phyloP scores from a whole-genome alignment of 2,329 filamentous ascomycete genomes.

The Dactylellina leptospora region DNA sequence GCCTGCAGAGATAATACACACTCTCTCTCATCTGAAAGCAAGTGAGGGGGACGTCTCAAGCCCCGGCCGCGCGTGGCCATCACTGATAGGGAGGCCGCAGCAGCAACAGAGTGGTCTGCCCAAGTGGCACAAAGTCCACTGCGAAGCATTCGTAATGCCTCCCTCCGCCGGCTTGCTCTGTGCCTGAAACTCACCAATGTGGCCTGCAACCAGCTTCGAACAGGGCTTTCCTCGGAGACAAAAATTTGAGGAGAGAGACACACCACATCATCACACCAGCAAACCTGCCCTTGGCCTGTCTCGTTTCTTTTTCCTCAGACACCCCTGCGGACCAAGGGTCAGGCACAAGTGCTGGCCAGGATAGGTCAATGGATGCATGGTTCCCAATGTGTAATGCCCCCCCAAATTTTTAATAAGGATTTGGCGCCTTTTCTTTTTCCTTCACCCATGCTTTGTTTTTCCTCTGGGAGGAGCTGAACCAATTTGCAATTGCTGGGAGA shows the following conservation, averaged over 20 bases:
- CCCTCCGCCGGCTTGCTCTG: too few species aligned
- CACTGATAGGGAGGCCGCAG: conserved; percentile 33
- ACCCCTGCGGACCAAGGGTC: conserved; percentile 47
- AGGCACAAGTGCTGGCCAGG: conserved; percentile 48
- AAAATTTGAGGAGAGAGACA: conserved; percentile 48
- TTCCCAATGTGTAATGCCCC: conserved; percentile 37
- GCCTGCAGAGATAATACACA: background rate
- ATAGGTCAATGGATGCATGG: conserved; percentile 51
- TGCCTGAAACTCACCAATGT: conserved; percentile 50
- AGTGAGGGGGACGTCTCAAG: conserved; percentile 49
- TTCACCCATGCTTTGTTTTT: conserved; percentile 37
- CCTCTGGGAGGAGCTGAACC: conserved; percentile 52
- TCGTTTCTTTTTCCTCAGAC: conserved; percentile 39
- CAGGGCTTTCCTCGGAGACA: conserved; percentile 47
- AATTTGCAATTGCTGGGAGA: conserved; percentile 50
- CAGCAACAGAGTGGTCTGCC: conserved; percentile 32
- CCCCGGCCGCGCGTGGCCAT: conserved; percentile 26
- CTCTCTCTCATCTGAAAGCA: conserved; percentile 31
- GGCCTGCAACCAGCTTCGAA: conserved; percentile 23
- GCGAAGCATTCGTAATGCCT: too few species aligned
- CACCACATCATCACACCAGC: conserved; percentile 49
- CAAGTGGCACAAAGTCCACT: too few species aligned
- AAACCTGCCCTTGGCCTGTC: conserved; percentile 25
- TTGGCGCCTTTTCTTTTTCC: conserved; percentile 37
- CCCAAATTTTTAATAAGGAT: conserved; percentile 45